Evolutionary conservation across 768 basidiomycete species (phyloP).

Genomic region (Boletales sp.): DNA sequence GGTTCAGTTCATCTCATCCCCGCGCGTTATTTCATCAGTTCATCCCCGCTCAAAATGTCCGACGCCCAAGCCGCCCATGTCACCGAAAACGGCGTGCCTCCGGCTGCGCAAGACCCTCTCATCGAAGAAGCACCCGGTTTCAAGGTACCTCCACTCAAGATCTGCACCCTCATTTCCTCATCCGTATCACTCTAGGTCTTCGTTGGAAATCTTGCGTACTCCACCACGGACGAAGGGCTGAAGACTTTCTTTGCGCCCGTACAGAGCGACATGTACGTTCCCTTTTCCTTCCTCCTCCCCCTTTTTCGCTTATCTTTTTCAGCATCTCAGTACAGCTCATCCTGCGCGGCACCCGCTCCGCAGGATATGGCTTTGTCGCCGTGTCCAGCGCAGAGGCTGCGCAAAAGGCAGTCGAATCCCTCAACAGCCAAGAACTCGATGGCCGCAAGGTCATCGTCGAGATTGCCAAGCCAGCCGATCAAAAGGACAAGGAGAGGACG

Average conservation of each 20-base stretch:
- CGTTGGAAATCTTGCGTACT: constrained; percentile 93
- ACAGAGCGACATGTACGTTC: constrained; percentile 79
- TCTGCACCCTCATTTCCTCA: constrained; percentile 15
- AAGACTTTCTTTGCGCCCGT: constrained; percentile 91
- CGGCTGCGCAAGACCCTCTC: constrained; percentile 63
- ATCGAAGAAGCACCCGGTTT: constrained; percentile 73
- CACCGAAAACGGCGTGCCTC: constrained; percentile 81
- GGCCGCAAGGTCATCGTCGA: constrained; percentile 88
- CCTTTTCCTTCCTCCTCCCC: neutral
- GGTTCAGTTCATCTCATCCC: constrained; percentile 57
- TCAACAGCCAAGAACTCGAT: constrained; percentile 87
- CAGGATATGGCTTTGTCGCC: constrained; percentile 93
- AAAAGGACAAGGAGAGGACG: constrained; percentile 77
- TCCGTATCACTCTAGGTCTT: constrained; percentile 60
- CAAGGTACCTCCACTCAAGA: constrained; percentile 52
- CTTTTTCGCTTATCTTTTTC: constrained; percentile 12
- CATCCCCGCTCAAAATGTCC: constrained; percentile 69
- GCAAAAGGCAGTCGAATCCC: constrained; percentile 78
- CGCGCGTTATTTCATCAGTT: constrained; percentile 37
- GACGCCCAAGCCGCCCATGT: constrained; percentile 86
- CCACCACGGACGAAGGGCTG: constrained; percentile 92
- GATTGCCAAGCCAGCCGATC: constrained; percentile 86
- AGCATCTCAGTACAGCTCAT: constrained; percentile 87
- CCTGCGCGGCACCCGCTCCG: constrained; percentile 77
- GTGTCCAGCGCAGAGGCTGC: constrained; percentile 78